phyloP scores from a whole-genome alignment of 2,329 filamentous ascomycete genomes.

The Byssoonygena ceratinophila region DNA sequence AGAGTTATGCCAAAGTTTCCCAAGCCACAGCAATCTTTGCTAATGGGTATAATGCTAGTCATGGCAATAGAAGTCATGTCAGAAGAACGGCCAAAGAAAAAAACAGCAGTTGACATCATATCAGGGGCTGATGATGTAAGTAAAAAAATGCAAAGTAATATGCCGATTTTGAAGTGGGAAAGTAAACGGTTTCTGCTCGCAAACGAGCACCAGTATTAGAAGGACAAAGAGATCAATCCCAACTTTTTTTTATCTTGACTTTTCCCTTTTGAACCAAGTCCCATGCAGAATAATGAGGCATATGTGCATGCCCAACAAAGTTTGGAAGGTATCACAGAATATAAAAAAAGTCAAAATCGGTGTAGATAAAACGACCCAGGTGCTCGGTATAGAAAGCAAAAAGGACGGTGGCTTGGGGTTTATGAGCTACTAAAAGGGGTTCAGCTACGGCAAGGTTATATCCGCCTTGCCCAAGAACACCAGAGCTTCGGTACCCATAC shows the following conservation, averaged over 20 bases:
- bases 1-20: background rate
- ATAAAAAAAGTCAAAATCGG: slow-evolving; percentile 1
- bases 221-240: slow-evolving; percentile 7
- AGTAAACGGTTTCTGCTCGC: background rate
- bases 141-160: background rate
- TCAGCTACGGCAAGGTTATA: background rate
- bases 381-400: background rate
- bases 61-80: background rate
- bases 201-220: background rate
- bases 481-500: background rate
- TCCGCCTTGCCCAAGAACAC: background rate
- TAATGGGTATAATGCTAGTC: slow-evolving; percentile 13
- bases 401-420: background rate
- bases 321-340: slow-evolving; percentile 8
- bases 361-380: background rate
- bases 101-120: background rate
- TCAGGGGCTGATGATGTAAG: no score
- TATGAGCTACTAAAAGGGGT: background rate
- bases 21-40: slow-evolving; percentile 6
- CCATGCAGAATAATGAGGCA: slow-evolving; percentile 7
- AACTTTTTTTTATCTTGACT: slow-evolving; percentile 6
- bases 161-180: background rate
- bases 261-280: slow-evolving; percentile 1
- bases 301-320: slow-evolving; percentile 6
- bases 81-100: background rate